These are phyloP conservation scores for Chrysopogon serrulatus DNA, from an alignment of 176 grass and related monocot species.

Conservation along the genomic window DNA sequence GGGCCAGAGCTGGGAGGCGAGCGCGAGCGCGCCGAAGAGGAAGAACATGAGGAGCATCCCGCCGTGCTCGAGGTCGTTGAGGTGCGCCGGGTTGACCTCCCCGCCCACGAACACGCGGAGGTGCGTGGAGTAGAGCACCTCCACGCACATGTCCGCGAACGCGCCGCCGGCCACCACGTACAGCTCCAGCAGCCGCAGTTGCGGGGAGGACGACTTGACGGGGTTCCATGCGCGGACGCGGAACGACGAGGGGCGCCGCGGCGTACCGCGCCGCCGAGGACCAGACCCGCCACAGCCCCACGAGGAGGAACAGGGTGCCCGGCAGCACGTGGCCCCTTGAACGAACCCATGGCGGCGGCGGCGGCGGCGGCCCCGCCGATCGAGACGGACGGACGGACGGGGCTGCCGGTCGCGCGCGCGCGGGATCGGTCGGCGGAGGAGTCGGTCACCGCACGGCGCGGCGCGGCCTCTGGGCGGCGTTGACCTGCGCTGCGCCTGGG, in stretches of 20 bases:
- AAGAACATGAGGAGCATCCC: constrained; percentile 99
- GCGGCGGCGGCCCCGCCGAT: no score
- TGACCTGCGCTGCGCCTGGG: no score
- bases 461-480: no score
- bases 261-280: constrained; percentile 43
- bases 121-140: constrained; percentile 92
- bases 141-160: constrained; percentile 82
- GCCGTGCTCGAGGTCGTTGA: constrained; percentile 93
- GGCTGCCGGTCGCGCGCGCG: no score
- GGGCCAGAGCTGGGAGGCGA: constrained; percentile 58
- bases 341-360: constrained; percentile 53
- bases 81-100: constrained; percentile 66
- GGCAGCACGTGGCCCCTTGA: constrained; percentile 88
- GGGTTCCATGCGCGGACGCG: constrained; percentile 70
- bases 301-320: constrained; percentile 69
- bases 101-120: constrained; percentile 50
- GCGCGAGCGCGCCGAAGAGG: constrained; percentile 59
- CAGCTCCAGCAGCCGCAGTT: constrained; percentile 54
- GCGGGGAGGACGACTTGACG: not conserved
- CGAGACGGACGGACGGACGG: no score
- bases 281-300: constrained; percentile 79
- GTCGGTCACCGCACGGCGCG: no score
- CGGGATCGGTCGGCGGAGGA: no score
- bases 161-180: constrained; percentile 76
- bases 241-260: constrained; percentile 45